phyloP scores from a whole-genome alignment of 2,329 filamentous ascomycete species.

The Penicillium sp. region DNA sequence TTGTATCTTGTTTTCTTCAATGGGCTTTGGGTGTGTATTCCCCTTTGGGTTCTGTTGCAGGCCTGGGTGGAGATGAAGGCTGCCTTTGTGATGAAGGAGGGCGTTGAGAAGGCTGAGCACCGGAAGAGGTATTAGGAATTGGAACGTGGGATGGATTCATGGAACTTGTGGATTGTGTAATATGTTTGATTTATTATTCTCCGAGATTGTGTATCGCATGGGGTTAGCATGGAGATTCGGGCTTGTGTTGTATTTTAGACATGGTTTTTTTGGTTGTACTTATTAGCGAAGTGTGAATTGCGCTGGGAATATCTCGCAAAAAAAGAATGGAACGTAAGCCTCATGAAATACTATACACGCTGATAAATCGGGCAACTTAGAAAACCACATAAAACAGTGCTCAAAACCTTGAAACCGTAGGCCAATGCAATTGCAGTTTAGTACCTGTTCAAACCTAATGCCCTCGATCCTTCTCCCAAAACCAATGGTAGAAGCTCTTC shows the following conservation, averaged over 20 bases:
- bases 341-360: not conserved
- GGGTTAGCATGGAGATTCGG: not conserved
- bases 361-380: not conserved
- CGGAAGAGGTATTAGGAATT: constrained; percentile 21
- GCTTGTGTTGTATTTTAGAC: not conserved
- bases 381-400: not conserved
- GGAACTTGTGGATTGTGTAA: not conserved
- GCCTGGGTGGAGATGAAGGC: constrained; percentile 47
- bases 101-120: not conserved
- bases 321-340: not conserved
- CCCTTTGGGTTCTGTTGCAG: constrained; percentile 58
- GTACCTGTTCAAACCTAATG: not conserved
- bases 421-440: not conserved
- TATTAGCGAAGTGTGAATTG: not conserved
- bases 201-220: not conserved
- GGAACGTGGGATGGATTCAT: not conserved
- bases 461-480: constrained; percentile 36
- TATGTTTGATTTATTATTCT: not conserved
- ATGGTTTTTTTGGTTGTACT: not conserved
- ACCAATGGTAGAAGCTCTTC: constrained; percentile 45
- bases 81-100: constrained; percentile 36
- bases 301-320: not conserved
- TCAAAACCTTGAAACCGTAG: not conserved
- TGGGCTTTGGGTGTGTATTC: constrained; percentile 62
- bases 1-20: constrained; percentile 67